Base-by-base conservation (phyloP, 2,329 filamentous ascomycete genomes). In the Pseudopyrenochaeta lycopersici region DNA sequence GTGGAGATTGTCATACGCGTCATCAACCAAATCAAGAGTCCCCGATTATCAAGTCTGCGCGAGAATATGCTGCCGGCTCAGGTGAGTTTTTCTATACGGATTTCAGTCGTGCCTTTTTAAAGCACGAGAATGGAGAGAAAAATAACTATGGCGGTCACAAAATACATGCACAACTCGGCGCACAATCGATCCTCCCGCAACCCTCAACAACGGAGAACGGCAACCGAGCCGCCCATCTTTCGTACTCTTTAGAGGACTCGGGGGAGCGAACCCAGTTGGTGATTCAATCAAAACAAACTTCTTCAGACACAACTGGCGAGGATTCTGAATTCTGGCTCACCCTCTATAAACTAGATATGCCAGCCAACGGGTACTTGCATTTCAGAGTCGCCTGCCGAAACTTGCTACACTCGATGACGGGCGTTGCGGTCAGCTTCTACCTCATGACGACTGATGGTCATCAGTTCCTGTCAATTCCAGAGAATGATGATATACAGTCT, bases 11-110 rank as follows among this genome's bases (percentile, higher is more conserved):
- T 33, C 32, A 14, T 7, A 36, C 39, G 31, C 58, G 61, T 17
- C 65, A 71, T 47, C 63, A 56, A 10, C 45, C 60, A 2, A 76
- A 75, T 47, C 45, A 47, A 23, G 54, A 45, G 5, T 42, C 38
- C 32, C 60, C 70, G 1, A 67, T 78, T n/a, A 46, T 62, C 1
- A 41, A 50, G 30, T 67, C 53, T 46, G 76, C 76, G 12, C 62
- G 51, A 43, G 57, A 64, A 17, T 71, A 62, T 56, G 52, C 69
- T 3, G 72, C 66, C 14, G 76, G 76, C 4, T 74, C 75, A 2
- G 61, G 72, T 6, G 50, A 15, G 6, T 77, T 76, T 60, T 77
- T 79, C 58, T 75, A 71, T 43, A 77, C 76, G 7, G 64, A 77
- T 48, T 78, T 78, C 46, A 59, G 39, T 32, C 63, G 71, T 47